A percentile compares a stretch with the other conserved stretches of the same genome.
Evolutionary conservation across 2,329 filamentous ascomycete species (phyloP).

Genomic region (Alternaria ventricosa): DNA sequence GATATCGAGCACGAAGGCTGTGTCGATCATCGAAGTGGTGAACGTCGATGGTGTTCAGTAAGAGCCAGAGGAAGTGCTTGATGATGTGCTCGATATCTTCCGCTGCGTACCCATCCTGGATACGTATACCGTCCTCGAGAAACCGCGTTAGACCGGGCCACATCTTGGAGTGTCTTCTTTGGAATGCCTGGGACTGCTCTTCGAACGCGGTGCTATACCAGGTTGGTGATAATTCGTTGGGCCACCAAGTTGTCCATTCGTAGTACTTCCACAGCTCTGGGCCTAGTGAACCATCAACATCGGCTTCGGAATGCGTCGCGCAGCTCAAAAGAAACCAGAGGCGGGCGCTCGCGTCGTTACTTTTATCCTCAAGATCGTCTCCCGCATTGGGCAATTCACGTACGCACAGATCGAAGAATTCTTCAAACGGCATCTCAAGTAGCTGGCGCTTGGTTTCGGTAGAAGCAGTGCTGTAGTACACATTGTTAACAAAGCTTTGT

Average conservation of each 20-base stretch:
- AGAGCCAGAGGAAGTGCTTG: neutral
- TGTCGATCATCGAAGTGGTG: neutral
- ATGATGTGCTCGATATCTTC: neutral
- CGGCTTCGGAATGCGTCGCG: neutral
- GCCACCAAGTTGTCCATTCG: neutral
- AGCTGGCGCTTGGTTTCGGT: neutral
- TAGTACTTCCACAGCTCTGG: neutral
- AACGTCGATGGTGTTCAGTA: neutral
- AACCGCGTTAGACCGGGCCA: neutral
- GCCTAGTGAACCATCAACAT: fast-evolving
- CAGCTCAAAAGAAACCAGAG: neutral
- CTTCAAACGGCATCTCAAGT: neutral
- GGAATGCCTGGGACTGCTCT: too few relatives aligned
- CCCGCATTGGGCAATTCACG: neutral
- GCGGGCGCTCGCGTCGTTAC: neutral
- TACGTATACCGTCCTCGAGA: neutral
- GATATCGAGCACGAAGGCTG: neutral
- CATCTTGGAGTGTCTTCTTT: neutral
- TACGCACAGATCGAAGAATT: neutral
- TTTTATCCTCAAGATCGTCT: neutral
- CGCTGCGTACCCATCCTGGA: neutral
- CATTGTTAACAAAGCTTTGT: too few relatives aligned
- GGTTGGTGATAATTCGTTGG: neutral
- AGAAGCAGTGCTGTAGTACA: neutral
- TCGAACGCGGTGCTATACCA: too few relatives aligned